These are phyloP conservation scores for Rhodomyrtus tomentosa DNA, from an alignment of 345 rosid genomes.

Conservation along the genomic window DNA sequence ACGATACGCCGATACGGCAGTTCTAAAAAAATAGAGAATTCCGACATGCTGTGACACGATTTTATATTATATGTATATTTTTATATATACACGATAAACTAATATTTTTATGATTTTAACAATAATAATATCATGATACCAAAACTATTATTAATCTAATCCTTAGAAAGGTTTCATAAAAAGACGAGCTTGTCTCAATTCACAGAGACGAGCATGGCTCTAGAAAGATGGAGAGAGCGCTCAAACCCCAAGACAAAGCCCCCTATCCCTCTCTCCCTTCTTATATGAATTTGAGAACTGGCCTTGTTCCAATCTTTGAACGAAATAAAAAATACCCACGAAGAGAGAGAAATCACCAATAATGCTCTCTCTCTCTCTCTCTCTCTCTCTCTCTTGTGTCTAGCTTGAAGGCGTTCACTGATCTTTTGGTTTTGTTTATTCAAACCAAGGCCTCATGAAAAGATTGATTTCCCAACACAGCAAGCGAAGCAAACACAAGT, in stretches of 20 bases:
- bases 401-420: constrained; percentile 40
- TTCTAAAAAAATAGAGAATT: no score
- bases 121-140: no score
- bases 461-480: constrained; percentile 10
- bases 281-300: background rate
- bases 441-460: background rate
- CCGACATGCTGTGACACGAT: no score
- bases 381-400: background rate
- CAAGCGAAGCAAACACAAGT: constrained; percentile 22
- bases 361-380: background rate
- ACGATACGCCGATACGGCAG: no score
- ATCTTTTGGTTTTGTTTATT: constrained; percentile 1
- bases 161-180: no score
- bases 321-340: background rate
- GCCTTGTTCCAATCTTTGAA: background rate
- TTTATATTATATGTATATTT: no score
- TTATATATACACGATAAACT: no score
- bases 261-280: background rate
- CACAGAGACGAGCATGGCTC: constrained; percentile 47
- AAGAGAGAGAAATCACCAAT: background rate
- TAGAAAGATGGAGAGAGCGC: constrained; percentile 61
- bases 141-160: no score
- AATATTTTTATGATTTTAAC: no score
- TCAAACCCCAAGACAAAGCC: constrained; percentile 42
- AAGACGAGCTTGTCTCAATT: constrained; percentile 9